These are phyloP conservation scores for Spatholobus suberectus DNA, from an alignment of 306 rosid species.

Conservation along the genomic window DNA sequence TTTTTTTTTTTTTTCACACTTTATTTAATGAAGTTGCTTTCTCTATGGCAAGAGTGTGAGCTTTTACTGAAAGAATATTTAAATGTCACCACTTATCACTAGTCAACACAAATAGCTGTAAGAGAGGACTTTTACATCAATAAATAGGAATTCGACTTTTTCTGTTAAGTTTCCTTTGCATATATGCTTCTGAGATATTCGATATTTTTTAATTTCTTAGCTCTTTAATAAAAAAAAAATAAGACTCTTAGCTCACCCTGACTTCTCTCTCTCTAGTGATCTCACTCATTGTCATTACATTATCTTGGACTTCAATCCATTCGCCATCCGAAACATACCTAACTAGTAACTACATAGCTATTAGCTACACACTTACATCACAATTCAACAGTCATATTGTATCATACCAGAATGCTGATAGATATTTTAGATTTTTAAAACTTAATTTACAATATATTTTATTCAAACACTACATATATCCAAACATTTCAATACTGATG, in stretches of 20 bases:
- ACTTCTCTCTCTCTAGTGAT: background rate
- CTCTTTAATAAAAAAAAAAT: too few relatives aligned
- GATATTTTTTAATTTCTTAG: background rate
- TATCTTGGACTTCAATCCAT: background rate
- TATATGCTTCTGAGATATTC: slow-evolving; percentile 8
- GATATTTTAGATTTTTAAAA: background rate
- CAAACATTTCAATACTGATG: slow-evolving; percentile 26
- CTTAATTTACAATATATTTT: background rate
- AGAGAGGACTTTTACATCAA: background rate
- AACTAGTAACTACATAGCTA: background rate
- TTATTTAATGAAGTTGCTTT: background rate
- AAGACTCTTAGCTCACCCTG: background rate
- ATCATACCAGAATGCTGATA: background rate
- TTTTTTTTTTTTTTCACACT: background rate
- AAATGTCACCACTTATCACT: background rate
- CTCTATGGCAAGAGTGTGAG: background rate
- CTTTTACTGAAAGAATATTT: slow-evolving; percentile 22
- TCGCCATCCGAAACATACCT: slow-evolving; percentile 27
- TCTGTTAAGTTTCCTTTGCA: background rate
- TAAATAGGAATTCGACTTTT: background rate
- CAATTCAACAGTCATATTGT: slow-evolving; percentile 5
- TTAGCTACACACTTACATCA: background rate
- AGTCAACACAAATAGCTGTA: slow-evolving; percentile 24
- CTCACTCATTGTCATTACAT: background rate
- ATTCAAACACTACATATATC: slow-evolving; percentile 22